phyloP scores from a whole-genome alignment of 352 stramenopile genomes.

The Pythium aquatile region DNA sequence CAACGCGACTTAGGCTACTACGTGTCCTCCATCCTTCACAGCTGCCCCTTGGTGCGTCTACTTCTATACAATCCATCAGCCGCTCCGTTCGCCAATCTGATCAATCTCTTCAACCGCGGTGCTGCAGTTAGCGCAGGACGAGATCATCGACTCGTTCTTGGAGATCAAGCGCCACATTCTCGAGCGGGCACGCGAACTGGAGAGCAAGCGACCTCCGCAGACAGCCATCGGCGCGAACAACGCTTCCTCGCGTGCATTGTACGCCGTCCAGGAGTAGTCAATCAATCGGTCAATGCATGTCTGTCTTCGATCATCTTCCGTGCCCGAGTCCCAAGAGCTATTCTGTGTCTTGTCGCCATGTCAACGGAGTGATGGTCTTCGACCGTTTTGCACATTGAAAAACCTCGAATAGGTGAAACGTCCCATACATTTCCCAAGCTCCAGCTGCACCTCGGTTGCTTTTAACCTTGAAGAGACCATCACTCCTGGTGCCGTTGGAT shows the following conservation, averaged over 20 bases:
- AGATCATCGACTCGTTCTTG: conserved; percentile 88
- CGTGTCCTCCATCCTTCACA: conserved; percentile 83
- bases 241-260: conserved; percentile 10
- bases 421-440: conserved; percentile 16
- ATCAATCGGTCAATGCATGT: not conserved
- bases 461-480: conserved; percentile 34
- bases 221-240: conserved; percentile 4
- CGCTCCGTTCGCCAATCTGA: too few relatives aligned
- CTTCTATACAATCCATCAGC: too few relatives aligned
- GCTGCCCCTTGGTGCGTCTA: conserved; percentile 58
- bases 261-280: conserved; percentile 24
- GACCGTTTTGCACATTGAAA: conserved; percentile 22
- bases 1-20: conserved; percentile 87
- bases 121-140: conserved; percentile 70
- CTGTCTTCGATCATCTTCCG: not conserved
- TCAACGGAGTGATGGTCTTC: conserved; percentile 27
- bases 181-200: conserved; percentile 55
- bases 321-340: not conserved
- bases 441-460: conserved; percentile 6
- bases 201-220: conserved; percentile 26
- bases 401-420: conserved; percentile 27
- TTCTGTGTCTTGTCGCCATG: not conserved
- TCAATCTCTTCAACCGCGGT: too few relatives aligned
- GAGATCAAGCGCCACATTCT: conserved; percentile 86
- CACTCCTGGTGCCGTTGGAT: conserved; percentile 28